Evolutionary conservation across 352 stramenopile genomes (phyloP), one percentile per base, ranked within the genome.

Genomic region (Pythium oligandrum): DNA sequence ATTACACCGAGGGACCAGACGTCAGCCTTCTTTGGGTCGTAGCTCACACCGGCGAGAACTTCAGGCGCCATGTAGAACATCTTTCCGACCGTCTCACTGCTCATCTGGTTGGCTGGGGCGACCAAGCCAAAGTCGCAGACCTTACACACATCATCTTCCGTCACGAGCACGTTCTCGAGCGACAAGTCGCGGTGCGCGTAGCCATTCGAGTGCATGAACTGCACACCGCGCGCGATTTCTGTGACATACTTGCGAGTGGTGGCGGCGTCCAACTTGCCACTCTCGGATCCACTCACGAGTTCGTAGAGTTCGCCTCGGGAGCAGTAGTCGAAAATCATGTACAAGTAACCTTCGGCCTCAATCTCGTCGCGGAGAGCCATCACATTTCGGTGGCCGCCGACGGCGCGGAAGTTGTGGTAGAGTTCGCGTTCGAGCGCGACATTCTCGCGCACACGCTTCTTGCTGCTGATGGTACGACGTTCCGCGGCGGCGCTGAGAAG

Each of bases 1-100:
- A 93, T 90, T 36, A 93, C 77, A 52, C 83, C 83, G 35, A 93
- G 74, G 51, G 83, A 93, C 83, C 83, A 93, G 40, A 93, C 71
- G 55, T 93, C 83, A 12, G 80, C 80, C 57, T 85, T 87, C n/a
- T 71, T 77, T 9, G 83, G 75, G 65, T 87, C 70, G 59, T 91
- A 93, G 12, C 50, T 52, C 43, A 57, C 50, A 26, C 73, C 74
- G 0, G 72, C 75, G n/a, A 90, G 68, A 31, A 91, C 79, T 60
- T 93, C 83, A 2, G 83, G 83, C 2, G 80, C 81, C 78, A 93
- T 93, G 69, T 93, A 93, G 55, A 89, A 90, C 33, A 88, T 72
- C 64, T 94, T 94, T 42, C 84, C 84, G 39, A 91, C 84, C 4
- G 78, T 83, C 61, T 87, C 71, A 44, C 66, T 68, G 33, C 55